Evolutionary conservation across 2,329 filamentous ascomycete species (phyloP), one percentile per base, ranked within the genome.

Genomic region (Dothideomycetes sp.): DNA sequence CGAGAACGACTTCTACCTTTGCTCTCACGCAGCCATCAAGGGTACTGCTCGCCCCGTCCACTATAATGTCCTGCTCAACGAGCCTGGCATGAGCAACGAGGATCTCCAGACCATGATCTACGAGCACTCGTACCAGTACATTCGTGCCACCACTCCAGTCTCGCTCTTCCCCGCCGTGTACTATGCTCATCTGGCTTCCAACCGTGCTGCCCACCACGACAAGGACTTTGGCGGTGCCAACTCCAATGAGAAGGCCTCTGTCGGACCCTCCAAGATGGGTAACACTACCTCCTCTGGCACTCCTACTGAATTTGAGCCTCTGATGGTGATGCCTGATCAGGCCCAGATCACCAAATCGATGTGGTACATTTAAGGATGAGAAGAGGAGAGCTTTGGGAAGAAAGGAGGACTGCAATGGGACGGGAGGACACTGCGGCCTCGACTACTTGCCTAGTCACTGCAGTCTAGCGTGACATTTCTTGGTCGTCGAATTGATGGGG

Each of bases 111-210:
- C 80, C 41, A 82, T 96, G 74, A 81, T 96, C 16, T 96, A 96
- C 52, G 82, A 94, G 49, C 87, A 95, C 47, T 94, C 82, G 33
- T 98, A 94, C 60, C 86, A 94, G 41, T 98, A 94, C 54, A 80
- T 82, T 40, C 78, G 91, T 12, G 91, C 88, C 0, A 96, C 88
- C 0, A 96, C 89, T 0, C 86, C 91, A 0, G 88, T 98, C 0
- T 95, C 88, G 0, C 62, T 91, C 0, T 84, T 74, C 48, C 91
- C 91, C 0, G 87, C 91, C 0, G 81, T 96, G 0, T 98, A 98
- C 70, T 98, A 98, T 51, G 87, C 93, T 0, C 91, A 98, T 61
- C 63, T 98, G 47, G 87, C 88, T 24, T 81, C 86, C 7, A 77
- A 78, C 42, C 84, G 91, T 36, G 86, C 84, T 15, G 78, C 79